Evolutionary conservation across 148 eudicot genomes (phyloP).

Genomic region (Vaccinium corymbosum): DNA sequence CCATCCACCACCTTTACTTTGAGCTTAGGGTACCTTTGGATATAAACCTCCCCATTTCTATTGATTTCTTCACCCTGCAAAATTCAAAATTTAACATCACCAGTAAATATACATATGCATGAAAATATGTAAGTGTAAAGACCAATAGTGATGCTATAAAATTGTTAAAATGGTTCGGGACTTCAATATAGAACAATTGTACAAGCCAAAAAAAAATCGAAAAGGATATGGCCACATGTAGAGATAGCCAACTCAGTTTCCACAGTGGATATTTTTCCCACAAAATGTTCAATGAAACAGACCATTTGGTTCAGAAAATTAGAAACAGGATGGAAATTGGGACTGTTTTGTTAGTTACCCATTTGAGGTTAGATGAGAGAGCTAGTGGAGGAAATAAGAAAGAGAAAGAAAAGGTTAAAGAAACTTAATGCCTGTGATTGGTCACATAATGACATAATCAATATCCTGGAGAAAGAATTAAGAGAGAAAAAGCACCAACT

Average conservation of each 20-base stretch:
- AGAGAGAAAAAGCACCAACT: constrained; percentile 17
- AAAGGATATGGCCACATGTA: background rate
- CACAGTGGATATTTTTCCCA: background rate
- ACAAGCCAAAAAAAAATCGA: background rate
- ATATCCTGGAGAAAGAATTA: background rate
- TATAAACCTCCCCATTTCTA: constrained; percentile 48
- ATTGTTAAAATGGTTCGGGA: background rate
- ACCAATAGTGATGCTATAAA: background rate
- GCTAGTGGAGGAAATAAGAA: background rate
- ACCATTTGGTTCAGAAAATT: background rate
- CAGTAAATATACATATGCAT: background rate
- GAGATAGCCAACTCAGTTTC: background rate
- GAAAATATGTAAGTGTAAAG: background rate
- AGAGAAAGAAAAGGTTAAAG: background rate
- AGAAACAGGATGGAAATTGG: background rate
- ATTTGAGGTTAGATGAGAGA: background rate
- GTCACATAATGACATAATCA: background rate
- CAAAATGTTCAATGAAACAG: background rate
- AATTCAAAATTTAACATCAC: background rate
- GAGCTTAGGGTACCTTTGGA: constrained; percentile 44
- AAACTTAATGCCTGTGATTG: background rate
- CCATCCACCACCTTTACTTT: constrained; percentile 73
- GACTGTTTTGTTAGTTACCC: background rate
- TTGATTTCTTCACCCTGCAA: constrained; percentile 53
- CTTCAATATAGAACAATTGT: background rate